Percentiles rank a stretch among this genome's conserved stretches.
Conservation (phyloP, 495 filamentous ascomycete species). For the Tuber brumale region DNA sequence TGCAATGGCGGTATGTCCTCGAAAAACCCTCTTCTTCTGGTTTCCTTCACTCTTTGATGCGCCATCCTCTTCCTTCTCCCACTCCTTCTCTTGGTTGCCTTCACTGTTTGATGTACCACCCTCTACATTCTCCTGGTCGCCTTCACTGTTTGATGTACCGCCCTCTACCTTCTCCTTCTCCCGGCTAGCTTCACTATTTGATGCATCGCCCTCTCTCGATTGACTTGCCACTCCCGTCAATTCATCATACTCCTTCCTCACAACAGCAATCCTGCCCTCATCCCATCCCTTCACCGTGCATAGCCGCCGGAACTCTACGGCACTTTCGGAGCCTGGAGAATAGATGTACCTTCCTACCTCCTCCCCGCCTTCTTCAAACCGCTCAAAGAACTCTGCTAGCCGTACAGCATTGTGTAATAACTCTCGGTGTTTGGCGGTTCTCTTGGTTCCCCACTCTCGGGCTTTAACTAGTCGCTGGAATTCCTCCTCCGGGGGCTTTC, state of each 20-base stretch:
- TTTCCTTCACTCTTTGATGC: too few relatives aligned
- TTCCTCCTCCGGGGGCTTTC: background rate
- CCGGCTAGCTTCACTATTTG: background rate
- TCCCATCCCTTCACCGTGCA: background rate
- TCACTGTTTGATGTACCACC: background rate
- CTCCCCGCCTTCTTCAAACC: background rate
- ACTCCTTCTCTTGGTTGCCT: background rate
- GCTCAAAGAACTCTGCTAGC: background rate
- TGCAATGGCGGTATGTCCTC: background rate
- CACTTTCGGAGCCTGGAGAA: background rate
- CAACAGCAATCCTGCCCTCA: background rate
- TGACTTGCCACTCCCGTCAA: background rate
- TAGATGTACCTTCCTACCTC: background rate
- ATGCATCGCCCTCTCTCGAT: background rate
- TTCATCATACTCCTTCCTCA: background rate
- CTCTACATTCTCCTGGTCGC: background rate
- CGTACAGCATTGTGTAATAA: background rate
- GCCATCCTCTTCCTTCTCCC: too few relatives aligned
- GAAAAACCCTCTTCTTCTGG: background rate
- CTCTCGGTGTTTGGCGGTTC: background rate
- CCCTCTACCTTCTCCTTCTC: background rate
- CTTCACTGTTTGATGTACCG: too few relatives aligned
- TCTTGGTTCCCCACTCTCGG: background rate
- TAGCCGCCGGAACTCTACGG: background rate
- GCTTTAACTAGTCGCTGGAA: background rate